Base-by-base conservation (phyloP, 169 alveolate genomes). In the Cryptosporidium meleagridis region DNA sequence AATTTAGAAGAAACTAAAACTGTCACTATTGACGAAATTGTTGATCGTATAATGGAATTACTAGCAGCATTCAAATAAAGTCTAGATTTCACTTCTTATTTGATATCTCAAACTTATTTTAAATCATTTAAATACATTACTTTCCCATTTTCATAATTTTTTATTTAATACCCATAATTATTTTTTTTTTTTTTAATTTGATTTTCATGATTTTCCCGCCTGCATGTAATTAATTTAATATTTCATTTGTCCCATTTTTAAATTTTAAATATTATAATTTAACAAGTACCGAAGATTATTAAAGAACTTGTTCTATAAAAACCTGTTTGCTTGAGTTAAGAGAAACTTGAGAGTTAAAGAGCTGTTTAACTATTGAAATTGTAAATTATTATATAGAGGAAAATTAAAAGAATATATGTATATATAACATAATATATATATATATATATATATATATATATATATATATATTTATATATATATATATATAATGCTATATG, bases 121-220 rank as follows among this genome's bases (percentile, higher is more conserved):
- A 48, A 48, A 12, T 48, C 55, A 48, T 0, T 48, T 14, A 48
- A 48, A 48, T 48, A 16, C 5, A 29, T 14, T 45, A 21, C 23
- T 69, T 21, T 35, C 8, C 21, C 41, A n/a, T 23, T 26, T 39
- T 39, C 0, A 44, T 18, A 3, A 65, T 29, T 39, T 12, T 14
- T 39, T 31, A 31, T 31, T 31, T 31, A 31, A 31, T 31, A 3
- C n/a, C n/a, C 35, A 31, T 31, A 31, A 1, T 31, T 31, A 31
- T 31, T 31, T 31, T 1, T 5, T 37, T 35, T 35, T 16, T 45
- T 45, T 39, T 44, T 45, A 2, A 59, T 37, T 65, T 65, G 37
- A 16, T 65, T 37, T 53, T 72, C 29, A 73, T 55, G 55, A 45
- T 58, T 51, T 72, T 73, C 69, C 86, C 86, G 86, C 86, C 86